phyloP scores from a whole-genome alignment of 2,329 filamentous ascomycete genomes.

The Fusarium concolor region DNA sequence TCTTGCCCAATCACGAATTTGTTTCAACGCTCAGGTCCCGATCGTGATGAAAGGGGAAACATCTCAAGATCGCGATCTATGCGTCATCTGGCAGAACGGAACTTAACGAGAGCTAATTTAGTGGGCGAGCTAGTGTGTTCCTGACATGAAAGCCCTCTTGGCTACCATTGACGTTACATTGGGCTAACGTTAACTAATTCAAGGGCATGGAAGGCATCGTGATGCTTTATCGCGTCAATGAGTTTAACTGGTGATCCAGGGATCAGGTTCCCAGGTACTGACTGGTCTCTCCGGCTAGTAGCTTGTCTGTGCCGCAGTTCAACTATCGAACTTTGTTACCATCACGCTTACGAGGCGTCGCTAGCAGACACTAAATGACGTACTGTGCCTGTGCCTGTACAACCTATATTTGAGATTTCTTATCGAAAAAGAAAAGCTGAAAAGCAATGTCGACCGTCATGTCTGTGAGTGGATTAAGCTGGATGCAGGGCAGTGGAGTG shows the following conservation, averaged over 20 bases:
- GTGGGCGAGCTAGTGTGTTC: slow-evolving; percentile 1
- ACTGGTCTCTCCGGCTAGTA: background rate
- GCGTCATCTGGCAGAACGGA: background rate
- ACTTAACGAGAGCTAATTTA: background rate
- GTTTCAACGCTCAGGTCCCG: background rate
- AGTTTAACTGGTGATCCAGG: background rate
- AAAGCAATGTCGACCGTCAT: background rate
- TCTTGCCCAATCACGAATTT: background rate
- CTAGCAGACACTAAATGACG: background rate
- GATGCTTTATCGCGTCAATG: background rate
- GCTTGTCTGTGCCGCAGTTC: background rate
- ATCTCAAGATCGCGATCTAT: background rate
- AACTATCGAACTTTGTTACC: background rate
- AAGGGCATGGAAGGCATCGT: background rate
- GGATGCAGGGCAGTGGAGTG: background rate
- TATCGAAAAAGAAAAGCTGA: background rate
- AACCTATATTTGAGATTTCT: background rate
- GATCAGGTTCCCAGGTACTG: background rate
- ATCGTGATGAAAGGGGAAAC: background rate
- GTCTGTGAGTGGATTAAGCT: background rate
- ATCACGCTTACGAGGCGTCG: background rate
- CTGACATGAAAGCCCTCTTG: background rate
- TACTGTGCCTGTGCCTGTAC: background rate
- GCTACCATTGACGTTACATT: background rate
- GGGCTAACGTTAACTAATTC: background rate